A percentile compares a stretch with the other conserved stretches of the same genome.
phyloP scores from a whole-genome alignment of 202 grass and related monocot genomes.

The Bolboschoenoplectus hybrid region DNA sequence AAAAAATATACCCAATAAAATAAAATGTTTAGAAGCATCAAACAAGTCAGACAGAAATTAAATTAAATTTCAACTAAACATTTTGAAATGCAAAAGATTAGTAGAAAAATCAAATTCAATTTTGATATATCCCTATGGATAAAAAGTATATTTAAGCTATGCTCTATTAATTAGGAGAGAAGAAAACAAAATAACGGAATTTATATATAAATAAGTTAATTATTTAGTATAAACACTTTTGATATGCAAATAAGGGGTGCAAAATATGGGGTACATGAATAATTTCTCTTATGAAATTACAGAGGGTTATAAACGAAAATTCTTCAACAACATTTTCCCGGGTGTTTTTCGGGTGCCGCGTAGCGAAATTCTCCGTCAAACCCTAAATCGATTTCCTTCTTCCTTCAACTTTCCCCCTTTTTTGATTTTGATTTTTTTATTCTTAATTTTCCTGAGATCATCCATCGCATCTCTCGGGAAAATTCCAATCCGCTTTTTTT shows the following conservation, averaged over 20 bases:
- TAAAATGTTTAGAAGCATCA: neutral
- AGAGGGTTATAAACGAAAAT: neutral
- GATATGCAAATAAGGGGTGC: too few species aligned
- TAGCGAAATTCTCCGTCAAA: slow-evolving; percentile 20
- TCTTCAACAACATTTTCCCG: neutral
- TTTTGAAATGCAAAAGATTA: neutral
- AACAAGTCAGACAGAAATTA: neutral
- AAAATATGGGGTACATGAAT: too few species aligned
- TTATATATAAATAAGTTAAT: too few species aligned
- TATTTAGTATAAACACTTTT: too few species aligned
- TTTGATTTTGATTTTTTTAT: neutral
- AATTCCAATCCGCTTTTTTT: slow-evolving; percentile 9
- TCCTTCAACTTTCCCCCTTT: neutral
- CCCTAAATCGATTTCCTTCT: slow-evolving; percentile 33
- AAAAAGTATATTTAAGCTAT: neutral
- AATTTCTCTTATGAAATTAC: neutral
- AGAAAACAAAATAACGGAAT: neutral
- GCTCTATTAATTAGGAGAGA: neutral
- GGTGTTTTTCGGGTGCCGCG: slow-evolving; percentile 36
- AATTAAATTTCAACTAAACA: neutral
- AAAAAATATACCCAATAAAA: neutral
- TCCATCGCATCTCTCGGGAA: slow-evolving; percentile 4
- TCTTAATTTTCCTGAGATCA: neutral
- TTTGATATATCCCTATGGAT: neutral
- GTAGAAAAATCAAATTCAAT: neutral